Percentiles rank a stretch among this genome's conserved stretches.
Conservation (phyloP, 148 eudicot genomes). For the Chenopodium quinoa region DNA sequence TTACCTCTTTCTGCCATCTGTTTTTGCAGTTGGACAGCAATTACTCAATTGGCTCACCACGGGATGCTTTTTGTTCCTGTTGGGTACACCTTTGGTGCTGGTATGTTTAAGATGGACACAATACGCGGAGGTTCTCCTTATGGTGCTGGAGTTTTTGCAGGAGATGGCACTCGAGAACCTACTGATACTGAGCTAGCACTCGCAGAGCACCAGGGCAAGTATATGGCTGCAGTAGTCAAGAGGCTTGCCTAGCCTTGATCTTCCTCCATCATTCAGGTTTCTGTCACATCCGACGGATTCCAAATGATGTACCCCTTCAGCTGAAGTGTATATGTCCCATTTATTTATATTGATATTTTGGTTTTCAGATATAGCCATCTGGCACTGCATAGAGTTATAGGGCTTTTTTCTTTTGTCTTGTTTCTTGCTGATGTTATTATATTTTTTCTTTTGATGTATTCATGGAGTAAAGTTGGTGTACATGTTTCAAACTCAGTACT, state of each 20-base stretch:
- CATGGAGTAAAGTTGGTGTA: slow-evolving; percentile 21
- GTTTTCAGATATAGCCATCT: not conserved
- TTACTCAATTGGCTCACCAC: slow-evolving; percentile 85
- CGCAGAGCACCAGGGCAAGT: slow-evolving; percentile 91
- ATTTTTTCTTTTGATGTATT: not conserved
- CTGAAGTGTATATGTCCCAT: slow-evolving; percentile 21
- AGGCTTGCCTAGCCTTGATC: slow-evolving; percentile 50
- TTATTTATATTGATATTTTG: not conserved
- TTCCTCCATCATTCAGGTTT: not conserved
- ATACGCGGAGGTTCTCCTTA: slow-evolving; percentile 83
- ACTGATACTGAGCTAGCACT: slow-evolving; percentile 72
- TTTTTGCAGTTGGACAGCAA: slow-evolving; percentile 81
- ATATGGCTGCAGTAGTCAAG: slow-evolving; percentile 81
- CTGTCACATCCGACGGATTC: slow-evolving; percentile 1
- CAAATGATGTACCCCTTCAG: slow-evolving; percentile 8
- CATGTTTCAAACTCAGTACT: slow-evolving; percentile 17
- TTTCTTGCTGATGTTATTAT: slow-evolving; percentile 5
- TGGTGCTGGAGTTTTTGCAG: slow-evolving; percentile 91
- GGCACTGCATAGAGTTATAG: slow-evolving; percentile 13
- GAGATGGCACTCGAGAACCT: slow-evolving; percentile 78
- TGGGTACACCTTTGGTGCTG: slow-evolving; percentile 89
- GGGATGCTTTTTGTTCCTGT: slow-evolving; percentile 93
- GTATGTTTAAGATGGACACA: slow-evolving; percentile 88
- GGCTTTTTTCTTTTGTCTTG: not conserved
- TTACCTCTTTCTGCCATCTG: not conserved